Conservation (phyloP, 352 stramenopile species). For the Globisporangium recalcitrans region DNA sequence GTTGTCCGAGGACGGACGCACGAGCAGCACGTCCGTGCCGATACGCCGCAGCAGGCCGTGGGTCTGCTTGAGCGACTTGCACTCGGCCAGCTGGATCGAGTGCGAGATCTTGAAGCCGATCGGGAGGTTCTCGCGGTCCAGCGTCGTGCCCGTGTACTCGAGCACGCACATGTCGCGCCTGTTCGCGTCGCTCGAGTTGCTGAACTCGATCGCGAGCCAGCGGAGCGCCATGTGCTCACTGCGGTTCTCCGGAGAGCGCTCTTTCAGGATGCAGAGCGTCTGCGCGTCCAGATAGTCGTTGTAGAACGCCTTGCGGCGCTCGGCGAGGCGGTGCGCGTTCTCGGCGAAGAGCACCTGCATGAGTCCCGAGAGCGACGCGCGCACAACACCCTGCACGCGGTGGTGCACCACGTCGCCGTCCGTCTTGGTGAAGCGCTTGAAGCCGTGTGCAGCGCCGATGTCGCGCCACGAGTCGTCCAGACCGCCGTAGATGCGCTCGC, state of each 20-base stretch:
- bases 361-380: constrained; percentile 46
- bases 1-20: constrained; percentile 33
- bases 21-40: constrained; percentile 45
- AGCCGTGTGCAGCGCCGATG: constrained; percentile 38
- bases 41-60: constrained; percentile 52
- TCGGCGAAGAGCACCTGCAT: constrained; percentile 63
- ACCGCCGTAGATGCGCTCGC: constrained; percentile 37
- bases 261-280: constrained; percentile 49
- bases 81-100: constrained; percentile 50
- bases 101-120: constrained; percentile 64
- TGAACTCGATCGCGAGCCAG: constrained; percentile 64
- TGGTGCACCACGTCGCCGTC: constrained; percentile 43
- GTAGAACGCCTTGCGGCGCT: constrained; percentile 48
- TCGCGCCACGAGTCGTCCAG: constrained; percentile 54
- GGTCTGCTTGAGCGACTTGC: constrained; percentile 52
- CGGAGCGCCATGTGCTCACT: constrained; percentile 66
- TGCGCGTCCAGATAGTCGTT: constrained; percentile 56
- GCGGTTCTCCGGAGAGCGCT: constrained; percentile 34
- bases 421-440: constrained; percentile 53
- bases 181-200: constrained; percentile 38
- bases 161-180: constrained; percentile 66
- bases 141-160: constrained; percentile 62
- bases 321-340: constrained; percentile 32
- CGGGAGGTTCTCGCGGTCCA: constrained; percentile 42
- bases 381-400: constrained; percentile 49